Conservation (phyloP, 2,329 filamentous ascomycete genomes). For the Neonectria hederae region DNA sequence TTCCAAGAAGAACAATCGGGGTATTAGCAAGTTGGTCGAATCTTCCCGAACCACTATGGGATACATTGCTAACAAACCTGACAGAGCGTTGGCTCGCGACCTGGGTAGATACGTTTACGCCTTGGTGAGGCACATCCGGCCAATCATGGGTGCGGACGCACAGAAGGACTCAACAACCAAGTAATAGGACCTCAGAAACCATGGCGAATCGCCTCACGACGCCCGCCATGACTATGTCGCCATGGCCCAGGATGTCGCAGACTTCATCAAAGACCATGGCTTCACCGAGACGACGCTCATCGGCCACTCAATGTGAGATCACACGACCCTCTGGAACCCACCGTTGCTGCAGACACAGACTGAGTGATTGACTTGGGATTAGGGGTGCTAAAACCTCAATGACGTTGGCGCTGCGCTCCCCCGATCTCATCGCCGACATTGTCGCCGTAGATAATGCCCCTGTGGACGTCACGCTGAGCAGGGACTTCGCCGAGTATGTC, state of each 20-base stretch:
- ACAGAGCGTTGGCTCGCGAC: constrained; percentile 81
- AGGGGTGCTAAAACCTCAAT: constrained; percentile 95
- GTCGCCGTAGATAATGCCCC: constrained; percentile 94
- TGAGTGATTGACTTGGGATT: not conserved
- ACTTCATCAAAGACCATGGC: constrained; percentile 77
- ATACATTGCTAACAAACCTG: constrained; percentile 1
- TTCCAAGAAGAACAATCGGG: constrained; percentile 93
- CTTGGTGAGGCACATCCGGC: constrained; percentile 63
- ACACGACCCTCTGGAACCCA: not conserved
- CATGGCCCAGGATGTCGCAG: constrained; percentile 84
- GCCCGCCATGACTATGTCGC: constrained; percentile 79
- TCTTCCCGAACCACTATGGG: not conserved
- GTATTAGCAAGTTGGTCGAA: constrained; percentile 85
- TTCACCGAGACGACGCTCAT: constrained; percentile 81
- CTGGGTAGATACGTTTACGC: constrained; percentile 84
- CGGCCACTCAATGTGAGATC: constrained; percentile 86
- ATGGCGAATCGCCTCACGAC: constrained; percentile 87
- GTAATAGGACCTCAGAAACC: constrained; percentile 84
- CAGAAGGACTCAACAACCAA: constrained; percentile 27
- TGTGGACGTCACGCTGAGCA: constrained; percentile 78
- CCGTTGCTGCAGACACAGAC: not conserved
- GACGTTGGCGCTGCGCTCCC: constrained; percentile 79
- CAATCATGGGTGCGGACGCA: constrained; percentile 5
- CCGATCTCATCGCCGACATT: constrained; percentile 73
- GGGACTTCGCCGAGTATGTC: constrained; percentile 82